A percentile compares a stretch with the other conserved stretches of the same genome.
Conservation (phyloP, 202 grass and related monocot genomes). For the Hordeum pubiflorum region DNA sequence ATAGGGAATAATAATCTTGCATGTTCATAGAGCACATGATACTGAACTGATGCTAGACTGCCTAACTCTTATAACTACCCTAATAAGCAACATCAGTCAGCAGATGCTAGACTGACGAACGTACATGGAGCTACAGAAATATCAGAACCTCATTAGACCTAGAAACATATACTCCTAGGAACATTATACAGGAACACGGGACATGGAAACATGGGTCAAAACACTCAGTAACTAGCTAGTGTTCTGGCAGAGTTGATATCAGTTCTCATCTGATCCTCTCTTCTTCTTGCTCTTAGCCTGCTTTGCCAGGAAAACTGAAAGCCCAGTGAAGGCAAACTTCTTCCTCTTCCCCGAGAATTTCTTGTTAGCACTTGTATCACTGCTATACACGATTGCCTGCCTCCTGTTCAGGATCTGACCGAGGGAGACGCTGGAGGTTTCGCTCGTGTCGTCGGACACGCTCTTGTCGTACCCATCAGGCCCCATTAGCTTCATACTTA, state of each 20-base stretch:
- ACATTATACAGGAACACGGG: not conserved
- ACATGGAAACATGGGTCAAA: not conserved
- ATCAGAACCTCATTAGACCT: not conserved
- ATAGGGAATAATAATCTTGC: not conserved
- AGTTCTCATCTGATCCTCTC: slow-evolving; percentile 21
- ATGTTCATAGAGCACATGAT: not conserved
- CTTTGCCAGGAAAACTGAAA: slow-evolving; percentile 57
- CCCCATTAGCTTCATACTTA: slow-evolving; percentile 74
- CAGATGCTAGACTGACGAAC: not conserved
- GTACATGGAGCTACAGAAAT: not conserved
- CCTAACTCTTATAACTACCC: not conserved
- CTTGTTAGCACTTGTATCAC: slow-evolving; percentile 11
- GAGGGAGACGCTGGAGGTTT: slow-evolving; percentile 52
- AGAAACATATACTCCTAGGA: not conserved
- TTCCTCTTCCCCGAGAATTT: slow-evolving; percentile 53
- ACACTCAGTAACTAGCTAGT: slow-evolving; percentile 7
- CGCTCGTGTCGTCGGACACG: slow-evolving; percentile 22
- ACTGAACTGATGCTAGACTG: no score
- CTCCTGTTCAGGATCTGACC: slow-evolving; percentile 74
- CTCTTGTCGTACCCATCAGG: slow-evolving; percentile 52
- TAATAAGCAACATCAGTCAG: not conserved
- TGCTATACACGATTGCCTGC: slow-evolving; percentile 22
- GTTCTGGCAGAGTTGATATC: not conserved
- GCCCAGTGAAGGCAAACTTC: slow-evolving; percentile 60
- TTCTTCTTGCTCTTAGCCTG: slow-evolving; percentile 73